A percentile compares a stretch with the other conserved stretches of the same genome.
Conservation (phyloP, 305 asterid genomes). For the Fraxinus greggii region DNA sequence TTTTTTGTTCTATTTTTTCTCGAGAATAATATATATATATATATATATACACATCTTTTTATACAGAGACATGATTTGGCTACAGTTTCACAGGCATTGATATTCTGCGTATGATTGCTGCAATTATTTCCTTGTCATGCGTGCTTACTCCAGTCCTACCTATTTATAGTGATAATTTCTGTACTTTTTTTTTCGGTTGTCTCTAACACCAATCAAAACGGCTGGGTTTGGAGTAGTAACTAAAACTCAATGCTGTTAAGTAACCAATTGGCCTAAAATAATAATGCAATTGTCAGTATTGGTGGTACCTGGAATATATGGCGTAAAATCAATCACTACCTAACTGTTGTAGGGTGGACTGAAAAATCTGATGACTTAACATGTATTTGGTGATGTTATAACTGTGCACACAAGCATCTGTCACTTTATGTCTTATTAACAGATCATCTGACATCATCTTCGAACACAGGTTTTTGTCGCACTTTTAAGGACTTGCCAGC, state of each 20-base stretch:
- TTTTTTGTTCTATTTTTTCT: not conserved
- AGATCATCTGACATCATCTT: conserved; percentile 21
- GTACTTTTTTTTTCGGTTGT: not conserved
- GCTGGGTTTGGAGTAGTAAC: not conserved
- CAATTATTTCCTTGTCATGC: not conserved
- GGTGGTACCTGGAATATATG: not conserved
- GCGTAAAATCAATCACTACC: not conserved
- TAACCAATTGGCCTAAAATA: conserved; percentile 6
- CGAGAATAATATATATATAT: not conserved
- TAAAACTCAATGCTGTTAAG: not conserved
- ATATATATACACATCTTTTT: not conserved
- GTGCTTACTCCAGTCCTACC: not conserved
- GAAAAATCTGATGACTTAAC: conserved; percentile 4
- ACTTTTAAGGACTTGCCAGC: conserved; percentile 97
- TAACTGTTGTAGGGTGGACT: conserved; percentile 4
- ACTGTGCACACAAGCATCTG: conserved; percentile 1
- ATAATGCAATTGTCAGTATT: not conserved
- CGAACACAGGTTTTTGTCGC: conserved; percentile 92
- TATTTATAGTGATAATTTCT: not conserved
- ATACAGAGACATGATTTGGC: not conserved
- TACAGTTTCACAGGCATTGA: not conserved
- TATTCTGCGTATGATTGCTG: not conserved
- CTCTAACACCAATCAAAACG: not conserved
- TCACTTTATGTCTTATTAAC: conserved; percentile 4
- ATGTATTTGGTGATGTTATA: not conserved